These are phyloP conservation scores for Excoecaria agallocha DNA, from an alignment of 345 rosid genomes.

Conservation along the genomic window DNA sequence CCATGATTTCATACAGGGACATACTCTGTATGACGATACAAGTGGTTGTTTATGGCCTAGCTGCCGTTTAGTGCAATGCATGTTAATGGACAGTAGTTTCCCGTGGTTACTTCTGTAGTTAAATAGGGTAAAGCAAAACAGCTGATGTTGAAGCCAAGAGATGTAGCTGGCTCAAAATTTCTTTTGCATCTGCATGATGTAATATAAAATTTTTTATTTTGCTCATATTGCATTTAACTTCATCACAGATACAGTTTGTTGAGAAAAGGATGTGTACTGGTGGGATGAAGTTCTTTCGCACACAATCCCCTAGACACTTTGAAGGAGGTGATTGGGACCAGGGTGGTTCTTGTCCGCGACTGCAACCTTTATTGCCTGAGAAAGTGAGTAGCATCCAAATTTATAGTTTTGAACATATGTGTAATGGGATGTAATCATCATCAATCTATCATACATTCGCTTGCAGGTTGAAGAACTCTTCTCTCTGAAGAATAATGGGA, in stretches of 20 bases:
- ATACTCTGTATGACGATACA: neutral
- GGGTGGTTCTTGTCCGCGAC: slow-evolving; percentile 79
- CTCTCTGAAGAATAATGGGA: slow-evolving; percentile 57
- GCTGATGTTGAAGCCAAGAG: neutral
- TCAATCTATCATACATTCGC: neutral
- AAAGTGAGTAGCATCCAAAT: slow-evolving; percentile 46
- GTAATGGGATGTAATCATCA: neutral
- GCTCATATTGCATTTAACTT: neutral
- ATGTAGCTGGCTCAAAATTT: neutral
- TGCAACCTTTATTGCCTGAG: slow-evolving; percentile 47
- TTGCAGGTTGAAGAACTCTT: slow-evolving; percentile 72
- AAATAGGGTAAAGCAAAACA: neutral
- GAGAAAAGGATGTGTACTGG: slow-evolving; percentile 44
- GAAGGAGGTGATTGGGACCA: slow-evolving; percentile 99
- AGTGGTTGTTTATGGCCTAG: neutral
- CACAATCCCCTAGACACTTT: slow-evolving; percentile 93
- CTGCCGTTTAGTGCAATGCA: neutral
- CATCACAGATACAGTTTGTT: slow-evolving; percentile 42
- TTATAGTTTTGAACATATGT: slow-evolving; percentile 1
- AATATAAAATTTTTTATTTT: neutral
- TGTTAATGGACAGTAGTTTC: neutral
- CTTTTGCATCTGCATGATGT: neutral
- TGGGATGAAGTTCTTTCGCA: slow-evolving; percentile 57
- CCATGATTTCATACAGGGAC: neutral
- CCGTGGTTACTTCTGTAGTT: neutral